Base-by-base conservation (phyloP, 306 rosid species). In the Rosa multiflora region DNA sequence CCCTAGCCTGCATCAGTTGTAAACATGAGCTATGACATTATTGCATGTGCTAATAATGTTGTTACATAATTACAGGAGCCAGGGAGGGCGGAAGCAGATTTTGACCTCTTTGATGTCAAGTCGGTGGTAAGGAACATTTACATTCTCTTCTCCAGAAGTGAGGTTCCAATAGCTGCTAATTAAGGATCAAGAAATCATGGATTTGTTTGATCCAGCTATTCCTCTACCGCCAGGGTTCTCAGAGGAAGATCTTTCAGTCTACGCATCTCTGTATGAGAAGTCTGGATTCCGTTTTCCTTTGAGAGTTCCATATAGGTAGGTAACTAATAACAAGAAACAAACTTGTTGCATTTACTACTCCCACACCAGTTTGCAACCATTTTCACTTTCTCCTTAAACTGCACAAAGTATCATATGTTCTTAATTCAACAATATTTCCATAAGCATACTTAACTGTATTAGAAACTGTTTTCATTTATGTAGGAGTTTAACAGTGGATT, bases 141-240 rank as follows among this genome's bases (percentile, higher is more conserved):
- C 63, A 84, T 72, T 26, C 90, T 90, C 53, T 90, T 87, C 83
- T 88, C 95, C 15, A 47, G 73, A 68, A 85, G 86, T 74, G 91
- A 88, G 77, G 42, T 90, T 1, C 92, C 95, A 20, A 18, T 82
- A 51, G 95, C 91, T 6, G 67, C 67, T 32, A 76, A 82, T n/a
- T n/a, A n/a, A n/a, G 66, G 79, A 82, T 74, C 86, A 87, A 63
- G 92, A 90, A 81, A 86, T 90, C 76, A 90, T 88, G 94, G 94
- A 86, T 75, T 81, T 88, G 88, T 83, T 78, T 49, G 82, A 88
- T 76, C 94, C 90, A 6, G 78, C 90, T 23, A 58, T 76, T 67
- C 91, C 89, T 46, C 76, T 90, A 2, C 91, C 94, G 9, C 74
- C 88, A 55, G 81, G 94, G 90, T 79, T 90, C 76, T 88, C 91